Base-by-base conservation (phyloP, 345 rosid species). In the Crucihimalaya himalaica region DNA sequence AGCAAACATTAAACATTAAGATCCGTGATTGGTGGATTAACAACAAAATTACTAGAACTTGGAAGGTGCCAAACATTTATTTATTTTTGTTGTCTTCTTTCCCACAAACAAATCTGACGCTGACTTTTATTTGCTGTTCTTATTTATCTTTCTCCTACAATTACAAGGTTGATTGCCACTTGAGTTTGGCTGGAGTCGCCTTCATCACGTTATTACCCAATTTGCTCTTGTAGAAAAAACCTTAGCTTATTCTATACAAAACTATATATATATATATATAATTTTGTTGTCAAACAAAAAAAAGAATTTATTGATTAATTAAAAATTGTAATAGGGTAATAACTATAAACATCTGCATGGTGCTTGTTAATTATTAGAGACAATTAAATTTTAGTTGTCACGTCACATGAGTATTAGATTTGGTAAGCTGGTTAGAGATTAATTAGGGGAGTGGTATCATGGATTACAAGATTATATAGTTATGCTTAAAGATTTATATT, bases 31-130 rank as follows among this genome's bases (percentile, higher is more conserved):
- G 39, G 71, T 73, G 37, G 65, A 64, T 73, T 64, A 73, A 40
- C 63, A 63, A 73, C 56, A 42, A 39, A 54, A 64, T 73, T 35
- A 71, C 51, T 60, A 15, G 34, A 34, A 66, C 70, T 67, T 37
- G 27, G 39, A 53, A 67, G 50, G 14, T 67, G 6, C 54, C 55
- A 69, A 69, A 43, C 27, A 42, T 42, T 31, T 45, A 43, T 52
- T 63, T 63, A 40, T n/a, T 15, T 6, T 1, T 40, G 13, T 53
- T 73, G 64, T 73, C 65, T 11, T 73, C 39, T 73, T 64, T 40
- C 14, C 71, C 15, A 27, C 65, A 55, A 73, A 73, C 77, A 55
- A 32, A 66, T 54, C 40, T 62, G 76, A 63, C 76, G 55, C 40
- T 72, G 76, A 63, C 76, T 63, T 72, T 54, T 42, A 35, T 28